Conservation (phyloP, 352 stramenopile genomes). For the Globisporangium viniferum region DNA sequence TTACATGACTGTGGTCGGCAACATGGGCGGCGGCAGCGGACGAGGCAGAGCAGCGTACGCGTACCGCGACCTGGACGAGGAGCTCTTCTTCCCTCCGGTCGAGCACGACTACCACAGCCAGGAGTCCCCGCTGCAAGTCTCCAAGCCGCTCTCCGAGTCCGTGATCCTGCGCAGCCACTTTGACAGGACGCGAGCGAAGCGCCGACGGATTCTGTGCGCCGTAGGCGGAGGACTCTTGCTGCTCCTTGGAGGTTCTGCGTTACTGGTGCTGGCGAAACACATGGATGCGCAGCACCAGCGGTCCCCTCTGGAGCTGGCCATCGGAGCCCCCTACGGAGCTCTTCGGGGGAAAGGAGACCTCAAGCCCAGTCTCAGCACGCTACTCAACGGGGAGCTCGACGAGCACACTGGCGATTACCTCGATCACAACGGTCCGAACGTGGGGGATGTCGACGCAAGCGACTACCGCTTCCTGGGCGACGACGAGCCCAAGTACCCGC, state of each 20-base stretch:
- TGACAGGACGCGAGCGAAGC: neutral
- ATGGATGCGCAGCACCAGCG: constrained; percentile 4
- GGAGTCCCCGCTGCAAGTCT: constrained; percentile 7
- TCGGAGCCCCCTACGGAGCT: constrained; percentile 12
- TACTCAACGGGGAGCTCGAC: constrained; percentile 3
- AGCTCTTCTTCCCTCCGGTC: constrained; percentile 11
- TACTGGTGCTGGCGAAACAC: constrained; percentile 1
- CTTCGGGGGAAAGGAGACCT: constrained; percentile 14
- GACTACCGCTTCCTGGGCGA: neutral
- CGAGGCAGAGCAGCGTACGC: constrained; percentile 14
- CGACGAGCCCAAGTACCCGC: neutral
- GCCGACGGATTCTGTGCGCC: constrained; percentile 3
- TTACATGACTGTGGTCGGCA: constrained; percentile 7
- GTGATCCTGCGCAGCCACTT: constrained; percentile 18
- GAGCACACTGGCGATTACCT: neutral
- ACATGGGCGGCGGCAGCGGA: constrained; percentile 5
- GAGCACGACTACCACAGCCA: constrained; percentile 18
- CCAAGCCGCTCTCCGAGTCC: constrained; percentile 12
- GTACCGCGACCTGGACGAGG: constrained; percentile 19
- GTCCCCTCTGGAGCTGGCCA: constrained; percentile 15
- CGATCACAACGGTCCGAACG: neutral
- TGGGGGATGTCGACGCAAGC: constrained; percentile 13
- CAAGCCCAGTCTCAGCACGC: constrained; percentile 11
- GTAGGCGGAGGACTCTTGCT: constrained; percentile 2
- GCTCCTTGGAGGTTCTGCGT: constrained; percentile 3